Conservation (phyloP, 2,329 filamentous ascomycete species). For the Whalleya microplaca region DNA sequence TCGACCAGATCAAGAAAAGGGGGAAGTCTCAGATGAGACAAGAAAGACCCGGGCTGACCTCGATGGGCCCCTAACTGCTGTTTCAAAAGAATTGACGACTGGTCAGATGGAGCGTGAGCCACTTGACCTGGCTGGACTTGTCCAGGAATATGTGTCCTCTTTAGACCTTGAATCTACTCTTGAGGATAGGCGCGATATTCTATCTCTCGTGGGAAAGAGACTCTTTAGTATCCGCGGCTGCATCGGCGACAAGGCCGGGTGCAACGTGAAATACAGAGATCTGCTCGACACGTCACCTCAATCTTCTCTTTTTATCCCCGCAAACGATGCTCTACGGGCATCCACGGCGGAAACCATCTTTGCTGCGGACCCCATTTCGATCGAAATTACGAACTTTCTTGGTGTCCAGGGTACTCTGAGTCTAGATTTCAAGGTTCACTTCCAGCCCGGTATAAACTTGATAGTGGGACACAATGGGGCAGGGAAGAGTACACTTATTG, state of each 20-base stretch:
- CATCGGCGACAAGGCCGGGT: neutral
- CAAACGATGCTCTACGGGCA: neutral
- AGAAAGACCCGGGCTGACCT: neutral
- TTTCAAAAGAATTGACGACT: neutral
- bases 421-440: slow-evolving; percentile 32
- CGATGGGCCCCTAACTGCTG: neutral
- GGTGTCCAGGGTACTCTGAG: slow-evolving; percentile 34
- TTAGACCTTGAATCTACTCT: slow-evolving; percentile 15
- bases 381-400: slow-evolving; percentile 41
- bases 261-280: slow-evolving; percentile 14
- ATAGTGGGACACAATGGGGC: slow-evolving; percentile 38
- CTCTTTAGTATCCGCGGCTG: slow-evolving; percentile 16
- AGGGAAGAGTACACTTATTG: slow-evolving; percentile 40
- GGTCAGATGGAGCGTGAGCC: slow-evolving; percentile 7
- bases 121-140: slow-evolving; percentile 16
- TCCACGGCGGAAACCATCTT: slow-evolving; percentile 25
- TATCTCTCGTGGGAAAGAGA: slow-evolving; percentile 22
- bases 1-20: neutral
- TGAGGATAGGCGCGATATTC: slow-evolving; percentile 10
- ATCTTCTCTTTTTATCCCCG: neutral
- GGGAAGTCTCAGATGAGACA: neutral
- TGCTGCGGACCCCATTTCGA: slow-evolving; percentile 28
- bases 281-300: slow-evolving; percentile 16
- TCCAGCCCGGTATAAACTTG: slow-evolving; percentile 34
- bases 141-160: slow-evolving; percentile 25